Base-by-base conservation (phyloP, 345 rosid genomes). In the Citrus mangshanensis region DNA sequence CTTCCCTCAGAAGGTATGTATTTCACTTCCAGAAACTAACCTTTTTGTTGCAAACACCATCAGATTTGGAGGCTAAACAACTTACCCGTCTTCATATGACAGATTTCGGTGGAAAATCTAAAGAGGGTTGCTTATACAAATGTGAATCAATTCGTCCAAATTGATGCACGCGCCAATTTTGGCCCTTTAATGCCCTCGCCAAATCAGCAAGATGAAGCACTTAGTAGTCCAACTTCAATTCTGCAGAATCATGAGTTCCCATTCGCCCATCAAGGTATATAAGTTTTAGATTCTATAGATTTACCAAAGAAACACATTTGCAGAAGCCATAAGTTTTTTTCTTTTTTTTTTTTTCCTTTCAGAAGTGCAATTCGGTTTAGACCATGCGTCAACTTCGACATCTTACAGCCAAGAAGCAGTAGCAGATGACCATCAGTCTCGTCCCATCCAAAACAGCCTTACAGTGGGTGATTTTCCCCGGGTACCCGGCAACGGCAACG, bases 91-190 rank as follows among this genome's bases (percentile, higher is more conserved):
- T 62, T 79, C 9, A 32, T 58, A 76, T 61, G 62, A 13, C 88
- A 91, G 90, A 78, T 24, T 30, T 1, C 84, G 66, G 83, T 93
- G 1, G 85, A 94, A 72, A 81, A 79, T 21, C 5, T 81, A 5
- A 92, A 85, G 84, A 72, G 24, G 10, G 88, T 78, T 25, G 98
- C 98, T 64, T 89, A 89, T 59, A 56, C 51, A 54, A 87, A 93
- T 30, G 32, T 56, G 28, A 16, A 16, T 10, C 18, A 71, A 42
- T 78, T 91, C 49, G 67, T 66, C 46, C 71, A 2, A 32, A 40
- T 86, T 0, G 79, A 88, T 74, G 61, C 64, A 9, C 77, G 59
- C 16, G 28, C 84, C 18, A 72, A 75, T 42, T 54, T 21, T 4
- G 80, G 76, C 62, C 81, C 81, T 75, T 83, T 86, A 6, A 83